A percentile compares a stretch with the other conserved stretches of the same genome.
Conservation (phyloP, 768 basidiomycete genomes). For the Dioszegia aurantiaca region DNA sequence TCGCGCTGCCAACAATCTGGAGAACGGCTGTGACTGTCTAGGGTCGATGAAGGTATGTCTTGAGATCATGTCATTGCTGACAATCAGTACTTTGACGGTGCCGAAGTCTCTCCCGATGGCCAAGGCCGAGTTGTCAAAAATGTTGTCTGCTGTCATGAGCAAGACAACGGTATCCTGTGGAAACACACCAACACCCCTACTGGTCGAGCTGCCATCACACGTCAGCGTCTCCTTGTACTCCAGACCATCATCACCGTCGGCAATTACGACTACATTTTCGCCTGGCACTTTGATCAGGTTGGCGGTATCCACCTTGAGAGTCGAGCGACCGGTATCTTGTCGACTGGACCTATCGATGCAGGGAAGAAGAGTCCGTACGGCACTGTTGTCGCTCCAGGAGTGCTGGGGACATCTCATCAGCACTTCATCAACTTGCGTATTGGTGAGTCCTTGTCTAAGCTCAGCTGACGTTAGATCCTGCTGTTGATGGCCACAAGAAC, state of each 20-base stretch:
- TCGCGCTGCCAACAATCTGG: conserved; percentile 28
- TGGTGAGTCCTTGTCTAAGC: neutral
- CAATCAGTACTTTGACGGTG: conserved; percentile 30
- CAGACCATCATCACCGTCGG: conserved; percentile 47
- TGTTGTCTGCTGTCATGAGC: conserved; percentile 49
- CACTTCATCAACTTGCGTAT: conserved; percentile 42
- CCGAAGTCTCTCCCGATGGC: conserved; percentile 24
- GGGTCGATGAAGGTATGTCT: conserved; percentile 12
- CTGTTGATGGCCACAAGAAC: conserved; percentile 37
- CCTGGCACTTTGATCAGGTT: conserved; percentile 41
- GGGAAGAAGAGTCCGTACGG: conserved; percentile 41
- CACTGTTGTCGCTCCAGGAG: conserved; percentile 38
- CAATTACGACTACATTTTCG: conserved; percentile 40
- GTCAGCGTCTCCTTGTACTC: conserved; percentile 43
- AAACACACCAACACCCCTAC: conserved; percentile 50
- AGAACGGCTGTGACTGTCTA: conserved; percentile 32
- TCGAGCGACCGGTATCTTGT: conserved; percentile 47
- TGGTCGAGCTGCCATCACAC: conserved; percentile 31
- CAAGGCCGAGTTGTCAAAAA: conserved; percentile 23
- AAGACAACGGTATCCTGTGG: conserved; percentile 47
- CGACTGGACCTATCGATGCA: conserved; percentile 34
- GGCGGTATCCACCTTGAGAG: conserved; percentile 44
- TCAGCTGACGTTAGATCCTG: conserved; percentile 25
- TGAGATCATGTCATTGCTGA: conserved; percentile 23
- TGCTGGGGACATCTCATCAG: conserved; percentile 38